Conservation (phyloP, 345 rosid genomes). For the Salix viminalis region DNA sequence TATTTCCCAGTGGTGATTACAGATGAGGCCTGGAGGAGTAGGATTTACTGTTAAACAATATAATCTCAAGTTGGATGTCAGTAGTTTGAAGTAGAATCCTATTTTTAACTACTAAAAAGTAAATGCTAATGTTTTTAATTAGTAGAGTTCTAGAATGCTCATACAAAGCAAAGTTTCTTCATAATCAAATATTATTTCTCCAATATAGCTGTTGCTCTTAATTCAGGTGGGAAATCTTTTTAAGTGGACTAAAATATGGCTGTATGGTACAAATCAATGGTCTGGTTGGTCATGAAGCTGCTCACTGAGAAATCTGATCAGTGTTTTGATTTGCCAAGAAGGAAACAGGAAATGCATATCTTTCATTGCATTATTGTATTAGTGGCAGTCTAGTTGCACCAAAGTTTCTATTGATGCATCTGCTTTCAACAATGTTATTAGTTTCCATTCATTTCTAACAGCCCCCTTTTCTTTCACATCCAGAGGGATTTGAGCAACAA, state of each 20-base stretch:
- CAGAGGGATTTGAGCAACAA: constrained; percentile 83
- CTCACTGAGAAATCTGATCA: neutral
- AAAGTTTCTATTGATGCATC: neutral
- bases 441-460: neutral
- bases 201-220: neutral
- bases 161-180: neutral
- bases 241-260: neutral
- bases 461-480: neutral
- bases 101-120: neutral
- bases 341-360: neutral
- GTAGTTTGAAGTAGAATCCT: neutral
- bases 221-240: neutral
- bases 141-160: neutral
- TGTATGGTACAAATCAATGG: neutral
- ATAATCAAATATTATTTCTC: neutral
- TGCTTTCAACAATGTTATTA: neutral
- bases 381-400: neutral
- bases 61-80: neutral
- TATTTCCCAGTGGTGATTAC: neutral
- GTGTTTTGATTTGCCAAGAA: neutral
- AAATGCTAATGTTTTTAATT: neutral
- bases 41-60: neutral
- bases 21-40: neutral
- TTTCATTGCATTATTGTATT: neutral
- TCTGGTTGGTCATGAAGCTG: neutral